Conservation (phyloP, 2,329 filamentous ascomycete species). For the Stachybotrys chlorohalonatus region DNA sequence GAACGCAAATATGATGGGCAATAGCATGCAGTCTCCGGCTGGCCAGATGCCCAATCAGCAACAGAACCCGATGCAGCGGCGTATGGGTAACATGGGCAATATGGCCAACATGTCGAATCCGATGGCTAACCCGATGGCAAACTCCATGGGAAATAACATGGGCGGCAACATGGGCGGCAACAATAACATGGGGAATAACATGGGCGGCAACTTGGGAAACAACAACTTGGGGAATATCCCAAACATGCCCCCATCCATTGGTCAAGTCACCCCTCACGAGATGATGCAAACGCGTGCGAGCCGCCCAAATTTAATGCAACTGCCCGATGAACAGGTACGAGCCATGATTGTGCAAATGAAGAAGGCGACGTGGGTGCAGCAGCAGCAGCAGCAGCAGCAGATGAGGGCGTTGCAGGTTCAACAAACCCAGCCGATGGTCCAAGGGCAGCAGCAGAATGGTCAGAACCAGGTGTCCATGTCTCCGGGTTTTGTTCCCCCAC, state of each 20-base stretch:
- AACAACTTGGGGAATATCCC: conserved; percentile 7
- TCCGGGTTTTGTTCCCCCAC: conserved; percentile 43
- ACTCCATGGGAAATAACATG: background rate
- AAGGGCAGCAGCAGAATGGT: conserved; percentile 20
- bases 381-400: conserved; percentile 20
- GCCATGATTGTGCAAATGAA: conserved; percentile 22
- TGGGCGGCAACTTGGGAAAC: conserved; percentile 14
- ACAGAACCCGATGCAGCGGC: background rate
- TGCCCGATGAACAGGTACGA: conserved; percentile 25
- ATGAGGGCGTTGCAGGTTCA: conserved; percentile 23
- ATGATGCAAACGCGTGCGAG: conserved; percentile 19
- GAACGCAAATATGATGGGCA: conserved; percentile 12
- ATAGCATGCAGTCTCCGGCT: conserved; percentile 7
- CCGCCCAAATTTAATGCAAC: conserved; percentile 13
- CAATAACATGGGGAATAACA: conserved; percentile 8
- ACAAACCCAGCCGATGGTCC: conserved; percentile 24
- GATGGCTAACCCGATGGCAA: background rate
- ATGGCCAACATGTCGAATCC: background rate
- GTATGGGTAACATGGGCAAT: background rate
- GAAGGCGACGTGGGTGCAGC: conserved; percentile 18
- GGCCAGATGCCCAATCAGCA: conserved; percentile 20
- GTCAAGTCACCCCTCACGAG: conserved; percentile 24
- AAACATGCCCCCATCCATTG: conserved; percentile 16
- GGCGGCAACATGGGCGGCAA: background rate
- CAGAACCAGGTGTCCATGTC: conserved; percentile 33